A percentile compares a stretch with the other conserved stretches of the same genome.
Conservation (phyloP, 2,329 filamentous ascomycete genomes). For the Pestalotiopsis sp. region DNA sequence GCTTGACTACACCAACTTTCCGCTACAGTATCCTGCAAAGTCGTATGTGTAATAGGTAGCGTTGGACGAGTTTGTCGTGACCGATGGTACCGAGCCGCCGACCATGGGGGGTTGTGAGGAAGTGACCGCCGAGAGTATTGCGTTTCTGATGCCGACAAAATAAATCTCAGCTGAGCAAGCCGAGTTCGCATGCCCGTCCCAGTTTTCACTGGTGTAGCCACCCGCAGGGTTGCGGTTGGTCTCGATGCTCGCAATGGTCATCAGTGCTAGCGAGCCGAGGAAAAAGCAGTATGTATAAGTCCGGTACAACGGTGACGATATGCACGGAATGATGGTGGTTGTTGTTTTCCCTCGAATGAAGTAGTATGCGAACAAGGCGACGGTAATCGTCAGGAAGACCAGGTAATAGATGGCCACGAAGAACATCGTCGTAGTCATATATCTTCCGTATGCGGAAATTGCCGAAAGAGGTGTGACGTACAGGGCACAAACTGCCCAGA, state of each 20-base stretch:
- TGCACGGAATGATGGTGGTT: slow-evolving; percentile 26
- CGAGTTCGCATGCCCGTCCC: neutral
- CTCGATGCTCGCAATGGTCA: neutral
- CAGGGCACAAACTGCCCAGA: neutral
- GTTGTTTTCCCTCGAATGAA: slow-evolving; percentile 14
- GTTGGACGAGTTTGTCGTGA: no score
- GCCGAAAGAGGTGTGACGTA: neutral
- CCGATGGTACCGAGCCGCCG: no score
- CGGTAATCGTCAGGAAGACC: slow-evolving; percentile 16
- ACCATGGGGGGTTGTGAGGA: no score
- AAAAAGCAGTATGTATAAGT: slow-evolving; percentile 17
- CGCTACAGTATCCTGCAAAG: no score
- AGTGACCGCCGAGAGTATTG: neutral
- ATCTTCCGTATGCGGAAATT: neutral
- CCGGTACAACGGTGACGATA: slow-evolving; percentile 24
- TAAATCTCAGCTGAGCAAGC: neutral
- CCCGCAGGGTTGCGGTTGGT: neutral
- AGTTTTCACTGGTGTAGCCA: neutral
- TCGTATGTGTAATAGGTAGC: no score
- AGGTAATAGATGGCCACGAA: slow-evolving; percentile 19
- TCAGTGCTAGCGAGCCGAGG: neutral
- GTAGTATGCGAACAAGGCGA: slow-evolving; percentile 18
- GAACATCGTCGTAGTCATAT: slow-evolving; percentile 10
- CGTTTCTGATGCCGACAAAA: neutral
- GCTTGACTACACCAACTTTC: no score